Base-by-base conservation (phyloP, 2,329 filamentous ascomycete genomes). In the Decorospora gaudefroyi region DNA sequence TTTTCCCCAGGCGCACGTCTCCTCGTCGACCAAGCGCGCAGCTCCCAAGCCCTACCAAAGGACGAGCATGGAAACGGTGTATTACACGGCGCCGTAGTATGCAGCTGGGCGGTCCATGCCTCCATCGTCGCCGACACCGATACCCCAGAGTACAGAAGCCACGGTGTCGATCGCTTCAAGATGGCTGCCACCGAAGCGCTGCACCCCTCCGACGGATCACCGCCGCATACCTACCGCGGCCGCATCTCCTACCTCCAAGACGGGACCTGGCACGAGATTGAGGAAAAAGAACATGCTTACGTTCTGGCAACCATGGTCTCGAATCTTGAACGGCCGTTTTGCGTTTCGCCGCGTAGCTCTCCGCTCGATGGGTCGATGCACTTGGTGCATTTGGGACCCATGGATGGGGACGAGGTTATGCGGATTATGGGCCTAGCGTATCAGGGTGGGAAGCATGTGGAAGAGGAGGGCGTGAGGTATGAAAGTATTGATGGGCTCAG, bases 81-180 rank as follows among this genome's bases (percentile, higher is more conserved):
- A 0, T 60, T 79, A 2, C 80, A 87, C 59, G 91, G 90, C 17
- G 87, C 86, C 16, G 89, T 96, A 15, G 91, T 97, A 2, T 86
- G 85, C 30, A 93, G 87, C 68, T 95, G 95, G 80, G 92, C 88
- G 13, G 83, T 97, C 62, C 92, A 97, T 64, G 88, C 91, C 19
- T 84, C 86, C 28, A 78, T 97, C 3, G 90, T 97, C 15, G 90
- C 88, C 58, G 90, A 96, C 73, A 93, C 88, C 69, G 92, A 97
- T 69, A 95, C 91, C 0, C 76, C 81, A 0, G 86, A 83, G 53
- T 92, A 92, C 70, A 85, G 92, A 50, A 81, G 82, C 55, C 85
- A 87, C 61, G 92, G 92, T 9, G 77, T 78, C 21, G 82, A 86
- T 64, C 80, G 92, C 13, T 97, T 97, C 72, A 80, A 84, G 43